Evolutionary conservation across 441 rosid species (phyloP).

Genomic region (Syzygium malaccense): DNA sequence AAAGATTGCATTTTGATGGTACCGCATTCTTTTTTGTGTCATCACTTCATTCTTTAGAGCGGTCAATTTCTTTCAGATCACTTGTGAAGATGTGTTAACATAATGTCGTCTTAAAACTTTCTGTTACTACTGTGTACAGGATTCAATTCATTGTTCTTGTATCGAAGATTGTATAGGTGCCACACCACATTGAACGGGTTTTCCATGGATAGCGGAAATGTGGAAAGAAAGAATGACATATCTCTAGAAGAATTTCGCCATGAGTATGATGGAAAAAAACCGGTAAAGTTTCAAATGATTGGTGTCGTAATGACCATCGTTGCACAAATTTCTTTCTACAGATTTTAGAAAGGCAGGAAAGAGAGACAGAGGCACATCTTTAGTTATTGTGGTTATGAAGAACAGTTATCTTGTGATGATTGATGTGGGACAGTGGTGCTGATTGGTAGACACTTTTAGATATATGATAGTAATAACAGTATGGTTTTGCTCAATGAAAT

Average conservation of each 20-base stretch:
- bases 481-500: not conserved
- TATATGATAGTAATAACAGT: not conserved
- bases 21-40: not conserved
- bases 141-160: conserved; percentile 71
- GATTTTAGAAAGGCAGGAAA: not conserved
- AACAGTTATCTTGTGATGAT: not conserved
- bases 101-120: not conserved
- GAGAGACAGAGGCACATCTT: not conserved
- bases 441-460: not conserved
- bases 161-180: conserved; percentile 83
- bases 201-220: conserved; percentile 62
- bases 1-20: conserved; percentile 64
- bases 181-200: conserved; percentile 56
- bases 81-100: not conserved
- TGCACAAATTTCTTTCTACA: not conserved
- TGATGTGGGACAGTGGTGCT: not conserved
- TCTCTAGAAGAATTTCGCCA: conserved; percentile 52
- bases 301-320: not conserved
- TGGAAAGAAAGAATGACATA: conserved; percentile 51
- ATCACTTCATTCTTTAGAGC: not conserved
- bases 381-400: not conserved
- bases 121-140: conserved; percentile 35
- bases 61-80: not conserved
- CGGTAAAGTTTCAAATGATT: conserved; percentile 34
- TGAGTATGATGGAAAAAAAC: conserved; percentile 59